A percentile compares a stretch with the other conserved stretches of the same genome.
phyloP scores from a whole-genome alignment of 192 early-diverging fungal species.

The Podochytrium sp. region DNA sequence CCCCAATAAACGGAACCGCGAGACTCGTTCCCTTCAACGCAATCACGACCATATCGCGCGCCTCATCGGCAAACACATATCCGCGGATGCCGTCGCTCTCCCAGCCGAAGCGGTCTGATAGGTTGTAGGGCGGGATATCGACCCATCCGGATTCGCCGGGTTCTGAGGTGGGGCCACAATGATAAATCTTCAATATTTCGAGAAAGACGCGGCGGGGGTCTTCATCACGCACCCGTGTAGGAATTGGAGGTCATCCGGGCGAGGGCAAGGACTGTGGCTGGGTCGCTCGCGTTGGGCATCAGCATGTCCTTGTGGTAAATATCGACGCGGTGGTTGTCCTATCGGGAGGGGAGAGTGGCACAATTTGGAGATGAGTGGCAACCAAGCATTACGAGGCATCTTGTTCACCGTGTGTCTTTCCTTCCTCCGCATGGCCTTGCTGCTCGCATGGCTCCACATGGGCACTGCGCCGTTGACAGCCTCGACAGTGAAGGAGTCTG shows the following conservation, averaged over 20 bases:
- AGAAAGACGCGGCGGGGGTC: background rate
- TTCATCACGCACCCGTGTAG: conserved; percentile 47
- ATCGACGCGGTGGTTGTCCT: too few species aligned
- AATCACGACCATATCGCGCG: conserved; percentile 74
- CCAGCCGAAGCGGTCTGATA: conserved; percentile 48
- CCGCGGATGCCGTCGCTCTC: conserved; percentile 62
- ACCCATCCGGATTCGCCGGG: conserved; percentile 30
- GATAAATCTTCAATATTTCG: too few species aligned
- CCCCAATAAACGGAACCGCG: conserved; percentile 42
- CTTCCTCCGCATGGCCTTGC: too few species aligned
- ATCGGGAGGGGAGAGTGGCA: background rate
- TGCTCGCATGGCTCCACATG: background rate
- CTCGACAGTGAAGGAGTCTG: background rate
- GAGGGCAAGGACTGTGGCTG: conserved; percentile 70
- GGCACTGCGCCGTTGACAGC: background rate
- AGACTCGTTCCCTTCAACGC: conserved; percentile 79
- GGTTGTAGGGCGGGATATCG: conserved; percentile 39
- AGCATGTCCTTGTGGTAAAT: conserved; percentile 24
- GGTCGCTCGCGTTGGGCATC: conserved; percentile 76
- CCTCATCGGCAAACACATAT: conserved; percentile 79
- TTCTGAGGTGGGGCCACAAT: background rate
- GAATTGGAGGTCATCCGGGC: conserved; percentile 86
- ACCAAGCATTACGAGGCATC: too few species aligned
- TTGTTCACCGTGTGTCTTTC: too few species aligned
- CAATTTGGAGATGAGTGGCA: too few species aligned